These are phyloP conservation scores for Medicago arabica DNA, from an alignment of 306 rosid species.

Conservation along the genomic window DNA sequence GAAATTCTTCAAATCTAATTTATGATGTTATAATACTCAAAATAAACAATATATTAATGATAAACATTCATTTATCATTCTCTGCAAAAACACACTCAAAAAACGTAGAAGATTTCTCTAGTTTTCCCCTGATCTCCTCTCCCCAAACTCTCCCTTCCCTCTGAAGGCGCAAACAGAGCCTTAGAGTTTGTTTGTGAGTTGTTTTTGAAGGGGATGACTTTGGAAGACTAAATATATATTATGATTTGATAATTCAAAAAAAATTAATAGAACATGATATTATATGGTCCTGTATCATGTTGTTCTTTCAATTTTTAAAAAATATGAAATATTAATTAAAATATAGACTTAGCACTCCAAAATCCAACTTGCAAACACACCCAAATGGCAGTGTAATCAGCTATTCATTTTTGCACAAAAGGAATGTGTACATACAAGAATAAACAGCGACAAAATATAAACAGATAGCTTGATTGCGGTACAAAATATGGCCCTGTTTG, in stretches of 20 bases:
- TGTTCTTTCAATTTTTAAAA: no score
- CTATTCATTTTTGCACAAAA: conserved; percentile 2
- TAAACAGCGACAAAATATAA: not conserved
- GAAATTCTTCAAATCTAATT: not conserved
- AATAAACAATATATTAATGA: no score
- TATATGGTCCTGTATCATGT: no score
- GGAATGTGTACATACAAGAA: not conserved
- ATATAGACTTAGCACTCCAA: not conserved
- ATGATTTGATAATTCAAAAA: no score
- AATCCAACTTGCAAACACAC: not conserved
- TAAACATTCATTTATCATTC: not conserved
- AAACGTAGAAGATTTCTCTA: not conserved
- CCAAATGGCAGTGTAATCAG: not conserved
- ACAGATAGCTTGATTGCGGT: no score
- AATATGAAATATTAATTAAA: no score
- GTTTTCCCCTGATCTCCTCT: not conserved
- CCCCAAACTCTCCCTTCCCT: not conserved
- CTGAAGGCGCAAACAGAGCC: not conserved
- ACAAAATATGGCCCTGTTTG: no score
- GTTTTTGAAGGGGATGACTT: not conserved
- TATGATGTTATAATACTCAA: no score
- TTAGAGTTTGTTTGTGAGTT: no score
- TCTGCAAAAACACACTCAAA: not conserved
- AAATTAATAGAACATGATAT: no score
- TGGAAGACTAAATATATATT: not conserved